Base-by-base conservation (phyloP, 2,329 filamentous ascomycete species). In the Conoideocrella luteorostrata region DNA sequence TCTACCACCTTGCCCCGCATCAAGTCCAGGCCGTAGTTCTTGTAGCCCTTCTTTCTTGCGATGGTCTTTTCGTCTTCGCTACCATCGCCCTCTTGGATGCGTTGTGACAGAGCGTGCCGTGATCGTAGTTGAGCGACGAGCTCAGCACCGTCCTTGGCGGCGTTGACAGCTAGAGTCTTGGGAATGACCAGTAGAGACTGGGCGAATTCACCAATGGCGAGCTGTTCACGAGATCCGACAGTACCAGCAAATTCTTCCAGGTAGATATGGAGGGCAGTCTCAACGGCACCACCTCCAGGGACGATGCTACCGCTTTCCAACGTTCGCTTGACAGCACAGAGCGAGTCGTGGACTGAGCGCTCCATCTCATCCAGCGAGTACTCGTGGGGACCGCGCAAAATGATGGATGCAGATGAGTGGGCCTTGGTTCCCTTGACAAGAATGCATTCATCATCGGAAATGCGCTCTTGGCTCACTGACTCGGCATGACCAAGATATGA, bases 291-390 rank as follows among this genome's bases (percentile, higher is more conserved):
- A 53, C 93, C 93, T 53, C 93, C 93, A 13, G 93, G 93, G 30
- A 98, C 93, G 53, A 98, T 94, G 68, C 87, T 90, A 58, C 93
- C 93, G 60, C 88, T 95, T 72, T 98, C 93, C 7, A 98, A 76
- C 3, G 93, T 96, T 56, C 93, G 82, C 82, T 98, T 98, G 52
- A 98, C 90, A 37, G 93, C 93, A 54, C 88, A 96, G 37, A 98
- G 77, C 12, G 91, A 95, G 68, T 98, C 93, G 71, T 98, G 93
- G 15, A 98, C 82, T 2, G 93, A 97, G 52, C 93, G 86, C 76
- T 98, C 93, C 91, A 97, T 98, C 76, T 98, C 93, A 60, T 98
- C 93, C 23, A 98, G 80, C 48, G 88, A 88, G 71, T 86, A 97
- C 67, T 98, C 93, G 68, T 98, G 97, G 55, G 93, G 78, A 36